Evolutionary conservation across 2,329 filamentous ascomycete genomes (phyloP).

Genomic region (Plectosphaerella cucumerina): DNA sequence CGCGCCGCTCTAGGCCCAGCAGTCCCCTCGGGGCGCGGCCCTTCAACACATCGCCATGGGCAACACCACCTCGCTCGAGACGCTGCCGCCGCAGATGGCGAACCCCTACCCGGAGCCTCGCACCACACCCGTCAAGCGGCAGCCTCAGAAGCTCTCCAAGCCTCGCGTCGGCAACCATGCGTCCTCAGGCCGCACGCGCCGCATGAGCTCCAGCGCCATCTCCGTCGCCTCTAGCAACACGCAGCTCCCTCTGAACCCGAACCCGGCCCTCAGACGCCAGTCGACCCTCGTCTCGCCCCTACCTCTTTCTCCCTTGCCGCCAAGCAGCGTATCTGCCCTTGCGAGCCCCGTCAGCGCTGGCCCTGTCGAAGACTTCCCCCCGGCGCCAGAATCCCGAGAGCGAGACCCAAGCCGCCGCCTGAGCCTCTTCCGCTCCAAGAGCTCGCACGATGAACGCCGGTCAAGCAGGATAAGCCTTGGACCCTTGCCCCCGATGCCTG

Average conservation of each 20-base stretch:
- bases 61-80: conserved; percentile 44
- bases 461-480: conserved; percentile 4
- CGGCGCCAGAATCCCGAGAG: conserved; percentile 1
- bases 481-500: conserved; percentile 4
- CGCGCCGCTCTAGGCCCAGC: background rate
- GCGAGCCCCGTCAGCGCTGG: background rate
- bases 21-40: background rate
- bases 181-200: conserved; percentile 11
- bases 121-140: conserved; percentile 18
- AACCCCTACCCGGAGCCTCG: background rate
- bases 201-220: conserved; percentile 27
- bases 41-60: conserved; percentile 36
- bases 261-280: background rate
- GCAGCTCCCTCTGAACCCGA: conserved; percentile 9
- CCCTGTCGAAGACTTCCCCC: conserved; percentile 2
- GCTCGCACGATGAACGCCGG: conserved; percentile 8
- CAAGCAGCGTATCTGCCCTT: background rate
- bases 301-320: conserved; percentile 7
- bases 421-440: conserved; percentile 13
- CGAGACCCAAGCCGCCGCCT: conserved; percentile 3
- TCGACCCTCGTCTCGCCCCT: background rate
- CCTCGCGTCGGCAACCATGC: conserved; percentile 37
- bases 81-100: conserved; percentile 17
- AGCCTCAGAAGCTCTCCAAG: conserved; percentile 48
- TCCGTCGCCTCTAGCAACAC: conserved; percentile 21